Evolutionary conservation across 768 basidiomycete species (phyloP), one percentile per base, ranked within the genome.

Genomic region (Epithele typhae): DNA sequence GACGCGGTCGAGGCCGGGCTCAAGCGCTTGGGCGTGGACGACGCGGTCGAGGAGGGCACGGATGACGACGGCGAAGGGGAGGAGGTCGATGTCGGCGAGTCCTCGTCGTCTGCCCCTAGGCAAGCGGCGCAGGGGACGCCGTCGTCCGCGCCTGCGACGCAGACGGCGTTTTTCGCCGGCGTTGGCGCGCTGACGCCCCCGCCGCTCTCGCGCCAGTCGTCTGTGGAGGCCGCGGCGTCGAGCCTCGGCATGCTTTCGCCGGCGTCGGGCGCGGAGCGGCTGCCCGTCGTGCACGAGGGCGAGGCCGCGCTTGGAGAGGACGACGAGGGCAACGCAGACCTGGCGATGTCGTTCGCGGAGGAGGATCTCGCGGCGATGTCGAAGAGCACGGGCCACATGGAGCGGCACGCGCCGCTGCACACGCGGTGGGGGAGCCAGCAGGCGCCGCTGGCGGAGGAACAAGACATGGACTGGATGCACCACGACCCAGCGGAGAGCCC

Each of bases 1-100:
- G 91, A 93, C 60, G 84, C 79, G 14, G 87, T 87, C 15, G 87
- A 91, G 54, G 85, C 87, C 7, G 81, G 86, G 52, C 62, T 90
- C 49, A 82, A 87, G 59, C 72, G 86, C 38, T 74, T 90, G n/a
- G 82, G 81, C 10, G 72, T 75, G 24, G 75, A 79, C 25, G 75
- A 68, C 4, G 64, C 69, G 24, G 75, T 75, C 21, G 69, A 66
- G 23, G 74, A 73, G 21, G 30, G 30, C 30, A n/a, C n/a, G n/a
- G n/a, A n/a, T n/a, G n/a, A n/a, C n/a, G n/a, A n/a, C n/a, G n/a
- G n/a, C n/a, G 77, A 74, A 51, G 79, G 80, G 44, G 68, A 70
- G 33, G 75, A 75, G 46, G 76, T 79, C 6, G 88, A 89, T 53
- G 84, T 89, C 19, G 86, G 77, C 19, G 78, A 77, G 57, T 66